Evolutionary conservation across 2,329 filamentous ascomycete genomes (phyloP), one percentile per base, ranked within the genome.

Genomic region (Cylindrodendrum hubeiense): DNA sequence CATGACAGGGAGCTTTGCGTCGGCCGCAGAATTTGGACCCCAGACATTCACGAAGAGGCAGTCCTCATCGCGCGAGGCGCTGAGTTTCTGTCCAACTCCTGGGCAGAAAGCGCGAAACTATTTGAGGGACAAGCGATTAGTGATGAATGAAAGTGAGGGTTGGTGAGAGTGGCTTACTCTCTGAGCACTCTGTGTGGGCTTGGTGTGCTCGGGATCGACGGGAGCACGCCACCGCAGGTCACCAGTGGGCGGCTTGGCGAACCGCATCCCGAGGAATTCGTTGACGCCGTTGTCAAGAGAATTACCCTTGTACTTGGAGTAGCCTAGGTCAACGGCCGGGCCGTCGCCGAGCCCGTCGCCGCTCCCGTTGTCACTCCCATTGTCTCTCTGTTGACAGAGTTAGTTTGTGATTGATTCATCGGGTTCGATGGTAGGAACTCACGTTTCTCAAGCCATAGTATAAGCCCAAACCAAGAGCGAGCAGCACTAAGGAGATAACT

Each of bases 151-250:
- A 33, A 6, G 8, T 22, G 5, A 33, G 22, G 6, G 19, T 37
- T 5, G 15, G 24, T 7, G 44, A 15, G 1, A 19, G 19, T 34
- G 24, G 46, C 79, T 56, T 72, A 81, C 79, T 69, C 76, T 47
- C 60, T 79, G 70, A 17, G 81, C 79, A 60, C 79, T 72, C 74
- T 83, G 79, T 0, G 78, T 72, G 3, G 68, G 71, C 1, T 73
- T 64, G 12, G 75, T 72, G 4, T 63, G 75, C 3, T 74, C 75
- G 3, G 86, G 86, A 34, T 82, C 77, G 17, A 79, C 75, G 1
- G 87, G 86, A 19, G 84, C 82, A 26, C 82, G 78, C 79, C 84
- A 89, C 57, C 87, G 81, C 34, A 87, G 76, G 41, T 85, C 77
- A 2, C 81, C 84, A 0, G 84, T 60, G 5, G 87, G 86, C n/a